Evolutionary conservation across 2,329 filamentous ascomycete species (phyloP).

Genomic region (Plectosphaerella cucumerina): DNA sequence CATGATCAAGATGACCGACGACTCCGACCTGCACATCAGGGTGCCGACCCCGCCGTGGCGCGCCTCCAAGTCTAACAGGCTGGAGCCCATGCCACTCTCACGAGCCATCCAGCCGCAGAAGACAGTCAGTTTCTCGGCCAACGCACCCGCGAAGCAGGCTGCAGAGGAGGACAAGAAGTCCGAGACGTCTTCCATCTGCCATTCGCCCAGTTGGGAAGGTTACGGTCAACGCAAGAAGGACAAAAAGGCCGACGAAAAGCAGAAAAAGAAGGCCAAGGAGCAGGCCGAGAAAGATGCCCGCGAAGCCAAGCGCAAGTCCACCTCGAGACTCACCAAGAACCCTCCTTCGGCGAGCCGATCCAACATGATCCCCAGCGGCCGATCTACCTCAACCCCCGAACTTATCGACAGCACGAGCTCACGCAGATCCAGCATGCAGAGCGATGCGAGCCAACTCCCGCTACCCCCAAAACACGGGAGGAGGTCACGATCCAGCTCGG

Average conservation of each 20-base stretch:
- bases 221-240: slow-evolving; percentile 50
- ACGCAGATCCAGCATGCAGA: not conserved
- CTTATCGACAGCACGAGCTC: not conserved
- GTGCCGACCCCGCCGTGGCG: no score
- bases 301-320: slow-evolving; percentile 27
- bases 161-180: slow-evolving; percentile 26
- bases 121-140: slow-evolving; percentile 33
- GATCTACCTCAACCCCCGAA: slow-evolving; percentile 8
- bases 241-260: slow-evolving; percentile 39
- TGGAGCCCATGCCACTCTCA: slow-evolving; percentile 7
- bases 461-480: slow-evolving; percentile 4
- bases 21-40: no score
- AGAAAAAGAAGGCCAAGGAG: slow-evolving; percentile 37
- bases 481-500: slow-evolving; percentile 11
- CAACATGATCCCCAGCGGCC: not conserved
- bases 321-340: slow-evolving; percentile 31
- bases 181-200: slow-evolving; percentile 49
- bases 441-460: not conserved
- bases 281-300: slow-evolving; percentile 28
- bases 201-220: slow-evolving; percentile 60
- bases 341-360: slow-evolving; percentile 17
- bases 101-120: slow-evolving; percentile 25
- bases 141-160: slow-evolving; percentile 16
- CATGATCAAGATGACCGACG: no score
- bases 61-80: slow-evolving; percentile 1